Evolutionary conservation across 352 stramenopile species (phyloP).

Genomic region (Thalassiosira hispida): DNA sequence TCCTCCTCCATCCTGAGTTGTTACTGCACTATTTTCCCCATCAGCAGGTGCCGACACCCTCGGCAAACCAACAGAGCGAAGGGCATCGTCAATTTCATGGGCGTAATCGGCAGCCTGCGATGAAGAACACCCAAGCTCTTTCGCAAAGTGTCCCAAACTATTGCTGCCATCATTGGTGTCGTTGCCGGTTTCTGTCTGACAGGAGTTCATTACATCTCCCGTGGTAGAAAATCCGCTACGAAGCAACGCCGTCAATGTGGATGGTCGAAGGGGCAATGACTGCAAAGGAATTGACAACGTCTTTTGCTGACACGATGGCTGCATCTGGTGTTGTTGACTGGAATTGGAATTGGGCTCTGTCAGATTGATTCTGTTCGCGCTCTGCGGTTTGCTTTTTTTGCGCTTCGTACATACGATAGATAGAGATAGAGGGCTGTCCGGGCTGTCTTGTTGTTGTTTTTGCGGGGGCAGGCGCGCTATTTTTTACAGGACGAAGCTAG

Average conservation of each 20-base stretch:
- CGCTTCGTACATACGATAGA: too few relatives aligned
- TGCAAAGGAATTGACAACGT: constrained; percentile 60
- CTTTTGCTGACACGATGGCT: neutral
- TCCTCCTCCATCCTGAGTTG: neutral
- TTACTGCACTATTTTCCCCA: neutral
- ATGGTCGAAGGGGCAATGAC: constrained; percentile 70
- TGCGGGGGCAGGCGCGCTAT: too few relatives aligned
- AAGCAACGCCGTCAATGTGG: constrained; percentile 62
- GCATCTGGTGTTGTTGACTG: neutral
- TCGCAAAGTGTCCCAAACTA: constrained; percentile 18
- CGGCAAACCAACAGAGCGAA: constrained; percentile 30
- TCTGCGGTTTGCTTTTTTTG: too few relatives aligned
- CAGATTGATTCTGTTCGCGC: constrained; percentile 2
- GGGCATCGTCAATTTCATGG: constrained; percentile 38
- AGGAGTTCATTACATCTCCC: constrained; percentile 24
- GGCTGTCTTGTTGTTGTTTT: too few relatives aligned
- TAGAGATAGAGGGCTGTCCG: too few relatives aligned
- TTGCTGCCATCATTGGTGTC: neutral
- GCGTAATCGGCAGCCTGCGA: constrained; percentile 40
- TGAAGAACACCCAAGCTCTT: constrained; percentile 33
- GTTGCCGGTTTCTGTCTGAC: neutral
- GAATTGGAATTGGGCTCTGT: neutral
- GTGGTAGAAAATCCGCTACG: constrained; percentile 65
- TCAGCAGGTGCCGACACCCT: neutral
- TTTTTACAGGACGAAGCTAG: too few relatives aligned